phyloP scores from a whole-genome alignment of 2,329 filamentous ascomycete species.

The Chaetomium olivaceum region DNA sequence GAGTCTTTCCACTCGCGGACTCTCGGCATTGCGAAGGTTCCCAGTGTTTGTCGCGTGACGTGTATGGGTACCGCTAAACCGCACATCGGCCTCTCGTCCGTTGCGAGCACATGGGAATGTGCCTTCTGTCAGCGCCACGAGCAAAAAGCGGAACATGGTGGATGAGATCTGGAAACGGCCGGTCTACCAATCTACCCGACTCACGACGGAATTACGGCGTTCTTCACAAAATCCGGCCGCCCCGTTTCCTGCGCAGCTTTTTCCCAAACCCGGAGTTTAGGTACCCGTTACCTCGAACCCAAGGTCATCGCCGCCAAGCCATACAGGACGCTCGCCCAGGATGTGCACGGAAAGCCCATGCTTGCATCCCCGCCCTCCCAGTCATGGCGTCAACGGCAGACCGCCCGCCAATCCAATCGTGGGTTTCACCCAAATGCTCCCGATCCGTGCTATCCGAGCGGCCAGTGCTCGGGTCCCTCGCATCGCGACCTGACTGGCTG shows the following conservation, averaged over 20 bases:
- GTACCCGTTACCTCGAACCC: constrained; percentile 5
- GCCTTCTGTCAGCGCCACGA: background rate
- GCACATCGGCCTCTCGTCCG: background rate
- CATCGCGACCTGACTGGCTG: constrained; percentile 18
- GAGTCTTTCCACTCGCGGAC: background rate
- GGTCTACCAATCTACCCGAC: background rate
- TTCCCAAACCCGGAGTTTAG: background rate
- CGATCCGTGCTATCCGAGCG: constrained; percentile 23
- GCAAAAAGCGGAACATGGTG: background rate
- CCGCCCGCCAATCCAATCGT: background rate
- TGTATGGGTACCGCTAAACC: background rate
- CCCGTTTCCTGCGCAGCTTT: background rate
- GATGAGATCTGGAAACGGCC: background rate
- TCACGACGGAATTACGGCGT: background rate
- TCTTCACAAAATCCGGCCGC: background rate
- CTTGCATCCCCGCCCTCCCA: background rate
- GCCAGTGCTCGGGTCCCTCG: constrained; percentile 20
- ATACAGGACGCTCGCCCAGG: background rate
- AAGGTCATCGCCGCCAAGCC: background rate
- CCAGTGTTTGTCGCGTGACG: constrained; percentile 13
- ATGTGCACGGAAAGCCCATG: constrained; percentile 3
- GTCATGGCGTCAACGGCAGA: constrained; percentile 1
- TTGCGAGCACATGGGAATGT: background rate
- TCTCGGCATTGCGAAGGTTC: background rate
- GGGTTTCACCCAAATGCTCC: background rate